phyloP scores from a whole-genome alignment of 305 asterid genomes.

The Fraxinus ornus region DNA sequence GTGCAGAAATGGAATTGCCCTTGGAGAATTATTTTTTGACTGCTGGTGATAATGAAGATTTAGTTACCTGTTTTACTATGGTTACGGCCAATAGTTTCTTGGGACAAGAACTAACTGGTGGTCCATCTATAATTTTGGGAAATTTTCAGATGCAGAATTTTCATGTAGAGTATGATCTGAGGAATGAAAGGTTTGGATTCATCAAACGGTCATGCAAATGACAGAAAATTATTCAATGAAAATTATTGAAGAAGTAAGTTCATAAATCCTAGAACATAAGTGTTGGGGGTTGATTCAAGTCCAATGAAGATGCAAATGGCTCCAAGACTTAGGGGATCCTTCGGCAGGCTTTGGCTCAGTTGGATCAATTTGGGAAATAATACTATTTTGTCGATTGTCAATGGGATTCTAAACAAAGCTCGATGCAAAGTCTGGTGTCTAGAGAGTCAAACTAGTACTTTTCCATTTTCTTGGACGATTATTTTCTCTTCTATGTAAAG shows the following conservation, averaged over 20 bases:
- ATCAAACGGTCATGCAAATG: constrained; percentile 51
- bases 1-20: constrained; percentile 68
- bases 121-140: constrained; percentile 80
- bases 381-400: background rate
- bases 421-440: background rate
- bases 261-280: background rate
- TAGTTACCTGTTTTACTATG: constrained; percentile 48
- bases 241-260: background rate
- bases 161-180: constrained; percentile 66
- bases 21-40: constrained; percentile 59
- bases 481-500: background rate
- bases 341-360: background rate
- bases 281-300: background rate
- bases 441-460: background rate
- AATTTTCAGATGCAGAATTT: constrained; percentile 81
- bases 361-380: background rate
- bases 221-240: background rate
- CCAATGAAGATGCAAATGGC: background rate
- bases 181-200: constrained; percentile 71
- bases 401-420: background rate
- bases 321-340: background rate
- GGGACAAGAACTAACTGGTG: constrained; percentile 40
- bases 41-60: constrained; percentile 33
- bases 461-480: background rate
- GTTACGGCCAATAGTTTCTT: constrained; percentile 45